Evolutionary conservation across 1,284 basidiomycete species (phyloP), one percentile per base, ranked within the genome.

Genomic region (Ustilago nuda): DNA sequence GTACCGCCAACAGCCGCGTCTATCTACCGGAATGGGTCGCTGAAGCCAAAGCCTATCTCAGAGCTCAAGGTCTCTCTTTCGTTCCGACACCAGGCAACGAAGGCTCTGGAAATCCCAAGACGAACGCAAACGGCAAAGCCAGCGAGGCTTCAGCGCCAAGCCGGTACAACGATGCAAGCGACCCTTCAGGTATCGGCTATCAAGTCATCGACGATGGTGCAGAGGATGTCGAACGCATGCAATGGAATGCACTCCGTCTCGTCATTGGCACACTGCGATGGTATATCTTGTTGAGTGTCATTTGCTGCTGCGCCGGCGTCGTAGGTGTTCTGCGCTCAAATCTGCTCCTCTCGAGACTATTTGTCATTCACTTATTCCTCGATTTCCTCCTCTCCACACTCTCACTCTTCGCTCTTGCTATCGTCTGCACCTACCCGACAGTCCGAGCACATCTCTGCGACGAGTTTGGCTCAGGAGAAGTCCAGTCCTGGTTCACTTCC

Each of bases 361-460:
- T 82, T 33, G 66, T 82, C 35, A 56, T 80, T 27, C 73, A 80
- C 27, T 82, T 76, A 19, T 82, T 78, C 54, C 67, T 82, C 33
- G 80, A 82, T 43, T 65, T 82, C 23, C 61, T 82, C 15, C 70
- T 82, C 51, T 79, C 66, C 0, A 76, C 80, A 9, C 61, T 80
- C 27, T 82, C 79, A 35, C 68, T 82, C 2, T 36, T 78, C 11
- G 73, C 80, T 1, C 58, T 82, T 2, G 64, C 69, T 11, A 50
- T 82, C 39, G 68, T 80, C 5, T 73, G 64, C 65, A 79, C 80
- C 19, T 80, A 80, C 23, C 72, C 80, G 9, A 58, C 56, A 3
- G 65, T 82, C 41, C 69, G 77, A 15, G 60, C 75, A 23, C 70
- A 75, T 8, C 54, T 80, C 27, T 82, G 80, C 63, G 80, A 82